These are phyloP conservation scores for Forsythia suspensa DNA, from an alignment of 257 asterid genomes.

Conservation along the genomic window DNA sequence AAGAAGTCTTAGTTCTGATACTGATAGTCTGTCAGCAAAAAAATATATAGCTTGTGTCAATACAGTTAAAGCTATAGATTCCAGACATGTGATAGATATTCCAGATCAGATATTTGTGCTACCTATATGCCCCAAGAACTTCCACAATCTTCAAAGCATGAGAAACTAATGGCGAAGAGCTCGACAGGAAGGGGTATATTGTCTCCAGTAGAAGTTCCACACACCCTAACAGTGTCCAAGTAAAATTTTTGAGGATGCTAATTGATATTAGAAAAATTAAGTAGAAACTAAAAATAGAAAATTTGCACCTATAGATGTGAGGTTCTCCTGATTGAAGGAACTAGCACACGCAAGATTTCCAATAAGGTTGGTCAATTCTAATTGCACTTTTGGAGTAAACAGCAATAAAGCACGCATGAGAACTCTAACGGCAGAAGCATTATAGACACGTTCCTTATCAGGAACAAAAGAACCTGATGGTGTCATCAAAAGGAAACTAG, in stretches of 20 bases:
- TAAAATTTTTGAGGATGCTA: slow-evolving; percentile 20
- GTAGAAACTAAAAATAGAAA: slow-evolving; percentile 14
- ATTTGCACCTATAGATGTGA: slow-evolving; percentile 89
- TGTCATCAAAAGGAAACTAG: slow-evolving; percentile 60
- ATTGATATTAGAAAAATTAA: slow-evolving; percentile 14
- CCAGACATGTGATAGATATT: slow-evolving; percentile 7
- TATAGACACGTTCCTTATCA: slow-evolving; percentile 75
- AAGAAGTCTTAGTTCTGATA: slow-evolving; percentile 82
- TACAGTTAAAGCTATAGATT: slow-evolving; percentile 4
- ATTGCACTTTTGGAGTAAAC: slow-evolving; percentile 92
- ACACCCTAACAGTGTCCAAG: slow-evolving; percentile 62
- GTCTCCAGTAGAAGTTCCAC: slow-evolving; percentile 96
- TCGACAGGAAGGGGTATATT: slow-evolving; percentile 81
- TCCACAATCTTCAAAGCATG: slow-evolving; percentile 85
- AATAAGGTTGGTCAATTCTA: slow-evolving; percentile 79
- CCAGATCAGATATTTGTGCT: slow-evolving; percentile 23
- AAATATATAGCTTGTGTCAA: slow-evolving; percentile 20
- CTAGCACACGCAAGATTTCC: slow-evolving; percentile 87
- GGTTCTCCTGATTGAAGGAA: slow-evolving; percentile 90
- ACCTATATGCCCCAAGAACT: slow-evolving; percentile 97
- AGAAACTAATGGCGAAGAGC: slow-evolving; percentile 75
- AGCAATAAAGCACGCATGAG: slow-evolving; percentile 77
- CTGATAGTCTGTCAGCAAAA: slow-evolving; percentile 67
- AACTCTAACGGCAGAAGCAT: slow-evolving; percentile 91
- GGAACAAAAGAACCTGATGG: slow-evolving; percentile 70